Evolutionary conservation across 495 filamentous ascomycete species (phyloP), one percentile per base, ranked within the genome.

Genomic region (Melanomma pulvis-pyrius): DNA sequence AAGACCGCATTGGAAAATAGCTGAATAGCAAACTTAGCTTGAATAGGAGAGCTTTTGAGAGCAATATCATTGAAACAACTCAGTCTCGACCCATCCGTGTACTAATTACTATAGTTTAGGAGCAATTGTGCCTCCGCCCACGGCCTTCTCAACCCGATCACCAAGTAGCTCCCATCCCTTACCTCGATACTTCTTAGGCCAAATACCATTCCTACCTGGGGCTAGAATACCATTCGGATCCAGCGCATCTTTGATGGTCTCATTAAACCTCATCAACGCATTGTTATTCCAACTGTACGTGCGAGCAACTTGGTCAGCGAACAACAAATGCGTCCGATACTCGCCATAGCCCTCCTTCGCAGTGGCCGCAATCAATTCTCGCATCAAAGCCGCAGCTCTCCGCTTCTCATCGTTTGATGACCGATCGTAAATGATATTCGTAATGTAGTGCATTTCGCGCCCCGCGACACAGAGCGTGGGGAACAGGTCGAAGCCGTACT

Each of bases 371-470:
- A 82, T 81, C 66, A 79, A 73, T 44, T 72, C 76, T 13, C 79
- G 73, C 68, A 81, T 80, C 29, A 84, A 59, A 54, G 67, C 75
- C 72, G 67, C 76, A 63, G 68, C 82, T n/a, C n/a, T n/a, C n/a
- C n/a, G n/a, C n/a, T n/a, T n/a, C n/a, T n/a, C n/a, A n/a, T n/a
- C n/a, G n/a, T n/a, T n/a, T n/a, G n/a, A n/a, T n/a, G n/a, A n/a
- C n/a, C 82, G 76, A 61, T 87, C 79, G 58, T 82, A 87, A 15
- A 86, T 77, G 59, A 86, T 81, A 68, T 81, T 81, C 22, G 83
- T 79, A 47, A 88, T 87, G 48, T 85, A 78, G 65, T 86, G 83
- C 77, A 85, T 84, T 68, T 87, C 83, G 4, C 83, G 76, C 65
- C 82, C 74, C 4, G 81, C 83, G 11, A 85, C 78, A 39, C 71